Conservation (phyloP, 345 rosid genomes). For the Arabidopsis suecica region DNA sequence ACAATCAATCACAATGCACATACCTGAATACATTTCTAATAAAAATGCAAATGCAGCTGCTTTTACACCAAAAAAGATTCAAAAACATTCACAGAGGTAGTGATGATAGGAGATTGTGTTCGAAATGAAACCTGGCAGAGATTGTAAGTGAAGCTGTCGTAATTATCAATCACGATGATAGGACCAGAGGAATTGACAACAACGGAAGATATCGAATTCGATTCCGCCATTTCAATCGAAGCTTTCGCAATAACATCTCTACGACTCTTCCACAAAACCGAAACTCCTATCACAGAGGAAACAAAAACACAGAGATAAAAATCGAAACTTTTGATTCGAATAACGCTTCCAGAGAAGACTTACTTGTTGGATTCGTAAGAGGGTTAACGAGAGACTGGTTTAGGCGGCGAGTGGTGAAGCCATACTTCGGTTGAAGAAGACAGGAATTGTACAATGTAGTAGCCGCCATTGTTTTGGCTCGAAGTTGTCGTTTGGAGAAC, state of each 20-base stretch:
- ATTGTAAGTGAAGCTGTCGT: slow-evolving; percentile 95
- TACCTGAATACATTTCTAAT: not conserved
- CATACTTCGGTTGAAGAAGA: slow-evolving; percentile 43
- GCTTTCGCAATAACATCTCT: slow-evolving; percentile 49
- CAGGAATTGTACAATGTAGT: slow-evolving; percentile 42
- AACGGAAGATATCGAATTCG: slow-evolving; percentile 46
- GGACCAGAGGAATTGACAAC: slow-evolving; percentile 49
- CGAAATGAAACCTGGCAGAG: slow-evolving; percentile 78
- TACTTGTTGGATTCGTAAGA: slow-evolving; percentile 40
- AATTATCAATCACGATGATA: slow-evolving; percentile 84
- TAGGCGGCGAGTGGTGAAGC: slow-evolving; percentile 32
- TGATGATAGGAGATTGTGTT: not conserved
- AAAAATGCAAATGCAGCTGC: not conserved
- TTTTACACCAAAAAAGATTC: no score
- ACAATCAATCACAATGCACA: not conserved
- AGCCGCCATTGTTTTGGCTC: slow-evolving; percentile 46
- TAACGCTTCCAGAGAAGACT: not conserved
- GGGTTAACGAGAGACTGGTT: slow-evolving; percentile 31
- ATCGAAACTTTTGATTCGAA: not conserved
- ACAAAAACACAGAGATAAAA: not conserved
- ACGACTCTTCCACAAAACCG: slow-evolving; percentile 48
- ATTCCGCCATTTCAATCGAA: slow-evolving; percentile 47
- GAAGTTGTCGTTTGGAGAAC: no score
- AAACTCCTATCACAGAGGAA: slow-evolving; percentile 47
- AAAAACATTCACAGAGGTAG: no score